A percentile compares a stretch with the other conserved stretches of the same genome.
Conservation (phyloP, 2,329 filamentous ascomycete species). For the Arthrocladium fulminans region DNA sequence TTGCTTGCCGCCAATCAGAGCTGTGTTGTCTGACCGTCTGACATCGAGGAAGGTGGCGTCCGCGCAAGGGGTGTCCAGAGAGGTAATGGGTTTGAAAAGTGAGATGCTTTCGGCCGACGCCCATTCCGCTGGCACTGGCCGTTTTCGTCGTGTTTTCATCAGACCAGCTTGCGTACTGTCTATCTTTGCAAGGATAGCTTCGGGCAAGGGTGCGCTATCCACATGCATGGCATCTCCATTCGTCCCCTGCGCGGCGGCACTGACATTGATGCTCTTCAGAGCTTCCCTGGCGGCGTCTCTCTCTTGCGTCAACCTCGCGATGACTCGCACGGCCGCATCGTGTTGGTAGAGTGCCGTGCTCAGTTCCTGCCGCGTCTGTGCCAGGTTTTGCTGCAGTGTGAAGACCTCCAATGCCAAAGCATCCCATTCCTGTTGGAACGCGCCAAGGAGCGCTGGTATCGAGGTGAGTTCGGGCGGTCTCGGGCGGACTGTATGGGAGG, state of each 20-base stretch:
- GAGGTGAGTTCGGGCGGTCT: constrained; percentile 90
- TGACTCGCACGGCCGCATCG: constrained; percentile 91
- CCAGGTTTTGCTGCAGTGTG: constrained; percentile 78
- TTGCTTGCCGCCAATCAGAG: constrained; percentile 64
- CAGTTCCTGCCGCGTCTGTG: constrained; percentile 85
- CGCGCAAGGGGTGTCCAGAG: constrained; percentile 51
- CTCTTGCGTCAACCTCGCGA: constrained; percentile 82
- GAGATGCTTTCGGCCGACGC: constrained; percentile 64
- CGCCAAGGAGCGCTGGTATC: constrained; percentile 83
- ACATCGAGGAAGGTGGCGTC: constrained; percentile 51
- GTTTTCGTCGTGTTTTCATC: constrained; percentile 81
- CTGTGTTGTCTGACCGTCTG: constrained; percentile 54
- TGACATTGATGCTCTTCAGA: constrained; percentile 73
- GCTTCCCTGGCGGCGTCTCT: constrained; percentile 86
- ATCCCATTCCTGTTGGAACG: constrained; percentile 99
- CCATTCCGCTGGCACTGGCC: constrained; percentile 77
- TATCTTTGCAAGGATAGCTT: constrained; percentile 61
- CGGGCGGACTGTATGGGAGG: constrained; percentile 72
- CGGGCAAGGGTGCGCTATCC: constrained; percentile 68
- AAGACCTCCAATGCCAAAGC: constrained; percentile 84
- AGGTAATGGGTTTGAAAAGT: constrained; percentile 45
- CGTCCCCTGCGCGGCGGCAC: constrained; percentile 36
- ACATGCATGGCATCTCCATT: constrained; percentile 87
- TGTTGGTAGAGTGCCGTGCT: constrained; percentile 92
- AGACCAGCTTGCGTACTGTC: constrained; percentile 67